Evolutionary conservation across 176 grass and related monocot species (phyloP).

Genomic region (Echinochloa phyllopogon): DNA sequence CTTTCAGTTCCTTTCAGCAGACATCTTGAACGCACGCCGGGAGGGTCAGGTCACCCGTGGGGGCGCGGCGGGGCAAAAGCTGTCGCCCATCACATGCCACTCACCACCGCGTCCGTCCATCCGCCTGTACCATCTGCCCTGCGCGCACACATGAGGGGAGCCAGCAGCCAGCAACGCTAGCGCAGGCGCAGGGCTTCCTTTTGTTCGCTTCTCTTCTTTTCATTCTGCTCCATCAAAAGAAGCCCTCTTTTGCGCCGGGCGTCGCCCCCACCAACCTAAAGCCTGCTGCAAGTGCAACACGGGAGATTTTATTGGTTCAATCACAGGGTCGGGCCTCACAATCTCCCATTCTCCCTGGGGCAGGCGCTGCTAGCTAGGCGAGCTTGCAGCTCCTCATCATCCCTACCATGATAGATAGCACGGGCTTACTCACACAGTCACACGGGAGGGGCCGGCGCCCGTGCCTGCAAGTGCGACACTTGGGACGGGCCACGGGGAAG

Average conservation of each 20-base stretch:
- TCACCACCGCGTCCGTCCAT: constrained; percentile 15
- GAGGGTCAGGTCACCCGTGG: background rate
- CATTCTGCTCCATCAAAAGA: constrained; percentile 70
- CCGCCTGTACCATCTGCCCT: background rate
- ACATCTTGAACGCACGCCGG: constrained; percentile 42
- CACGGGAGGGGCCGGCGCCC: constrained; percentile 43
- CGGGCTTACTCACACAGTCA: background rate
- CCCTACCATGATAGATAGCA: constrained; percentile 35
- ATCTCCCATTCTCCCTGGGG: constrained; percentile 11
- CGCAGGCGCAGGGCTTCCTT: constrained; percentile 32
- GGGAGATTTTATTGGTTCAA: constrained; percentile 46
- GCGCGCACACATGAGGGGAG: constrained; percentile 5
- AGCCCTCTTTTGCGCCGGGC: constrained; percentile 40
- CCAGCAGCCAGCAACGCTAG: background rate
- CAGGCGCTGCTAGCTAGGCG: background rate
- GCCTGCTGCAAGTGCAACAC: constrained; percentile 53
- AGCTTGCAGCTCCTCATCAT: background rate
- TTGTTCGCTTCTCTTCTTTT: constrained; percentile 72
- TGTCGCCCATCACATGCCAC: constrained; percentile 64
- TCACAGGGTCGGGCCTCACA: background rate
- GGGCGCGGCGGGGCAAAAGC: constrained; percentile 37
- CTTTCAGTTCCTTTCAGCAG: constrained; percentile 10
- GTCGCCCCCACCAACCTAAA: constrained; percentile 21
- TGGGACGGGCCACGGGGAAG: background rate
- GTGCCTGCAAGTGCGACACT: background rate